These are phyloP conservation scores for Paramecium pentaurelia DNA, from an alignment of 73 alveolate species.

Conservation along the genomic window DNA sequence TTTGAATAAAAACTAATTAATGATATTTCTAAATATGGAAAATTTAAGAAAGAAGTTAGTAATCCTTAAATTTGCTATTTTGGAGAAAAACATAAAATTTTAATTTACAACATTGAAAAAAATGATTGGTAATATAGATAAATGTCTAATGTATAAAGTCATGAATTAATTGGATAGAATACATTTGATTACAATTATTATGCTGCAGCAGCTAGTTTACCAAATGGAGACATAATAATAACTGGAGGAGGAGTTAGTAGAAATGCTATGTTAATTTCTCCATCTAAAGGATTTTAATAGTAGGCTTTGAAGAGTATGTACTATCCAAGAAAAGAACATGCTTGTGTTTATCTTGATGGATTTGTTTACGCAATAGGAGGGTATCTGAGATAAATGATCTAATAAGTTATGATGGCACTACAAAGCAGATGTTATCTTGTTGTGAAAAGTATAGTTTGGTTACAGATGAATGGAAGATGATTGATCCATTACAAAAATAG, in stretches of 20 bases:
- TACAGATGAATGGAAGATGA: constrained; percentile 66
- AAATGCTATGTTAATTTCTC: constrained; percentile 66
- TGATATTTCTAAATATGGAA: neutral
- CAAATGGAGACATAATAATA: constrained; percentile 78
- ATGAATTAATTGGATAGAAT: neutral
- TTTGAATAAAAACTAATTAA: neutral
- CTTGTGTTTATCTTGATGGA: constrained; percentile 72
- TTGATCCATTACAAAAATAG: constrained; percentile 72
- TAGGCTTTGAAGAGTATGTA: constrained; percentile 65
- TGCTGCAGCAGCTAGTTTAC: constrained; percentile 83
- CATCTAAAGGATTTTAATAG: constrained; percentile 54
- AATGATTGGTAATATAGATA: constrained; percentile 64
- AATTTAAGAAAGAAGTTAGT: neutral
- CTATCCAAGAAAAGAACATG: constrained; percentile 83
- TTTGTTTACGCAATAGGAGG: constrained; percentile 86
- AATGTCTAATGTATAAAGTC: neutral
- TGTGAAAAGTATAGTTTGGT: constrained; percentile 70
- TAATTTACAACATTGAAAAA: constrained; percentile 64
- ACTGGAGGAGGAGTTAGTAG: constrained; percentile 86
- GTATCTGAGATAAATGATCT: neutral
- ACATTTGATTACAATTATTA: constrained; percentile 67
- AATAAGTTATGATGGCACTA: constrained; percentile 72
- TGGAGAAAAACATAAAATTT: constrained; percentile 79
- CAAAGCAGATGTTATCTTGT: constrained; percentile 63
- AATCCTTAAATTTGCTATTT: constrained; percentile 73